phyloP scores from a whole-genome alignment of 257 asterid genomes.

The Vinca minor region DNA sequence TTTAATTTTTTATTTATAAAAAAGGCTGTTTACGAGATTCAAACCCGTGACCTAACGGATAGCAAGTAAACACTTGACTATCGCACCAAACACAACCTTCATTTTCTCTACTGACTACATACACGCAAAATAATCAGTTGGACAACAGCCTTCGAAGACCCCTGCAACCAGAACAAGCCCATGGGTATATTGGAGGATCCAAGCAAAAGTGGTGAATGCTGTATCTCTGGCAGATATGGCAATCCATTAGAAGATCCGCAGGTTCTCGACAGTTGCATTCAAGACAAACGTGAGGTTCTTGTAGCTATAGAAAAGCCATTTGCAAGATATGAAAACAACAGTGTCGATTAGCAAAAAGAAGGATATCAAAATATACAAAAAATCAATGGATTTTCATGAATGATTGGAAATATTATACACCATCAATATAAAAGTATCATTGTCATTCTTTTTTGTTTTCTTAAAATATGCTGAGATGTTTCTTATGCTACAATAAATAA shows the following conservation, averaged over 20 bases:
- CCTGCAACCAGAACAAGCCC: slow-evolving; percentile 66
- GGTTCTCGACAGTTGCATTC: slow-evolving; percentile 60
- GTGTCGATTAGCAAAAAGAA: not conserved
- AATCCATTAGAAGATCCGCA: slow-evolving; percentile 62
- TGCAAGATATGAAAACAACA: slow-evolving; percentile 6
- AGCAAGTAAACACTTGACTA: too few relatives aligned
- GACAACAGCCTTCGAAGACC: slow-evolving; percentile 48
- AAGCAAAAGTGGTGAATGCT: slow-evolving; percentile 68
- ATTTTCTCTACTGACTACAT: too few relatives aligned
- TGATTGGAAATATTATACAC: too few relatives aligned
- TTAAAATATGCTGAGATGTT: not conserved
- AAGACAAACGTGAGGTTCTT: slow-evolving; percentile 40
- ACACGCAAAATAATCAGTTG: slow-evolving; percentile 7
- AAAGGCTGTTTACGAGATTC: too few relatives aligned
- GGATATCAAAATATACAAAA: slow-evolving; percentile 2
- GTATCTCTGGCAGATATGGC: slow-evolving; percentile 47
- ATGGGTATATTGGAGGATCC: slow-evolving; percentile 79
- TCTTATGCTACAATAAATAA: not conserved
- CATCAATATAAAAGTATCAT: not conserved
- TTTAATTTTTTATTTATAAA: too few relatives aligned
- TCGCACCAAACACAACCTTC: too few relatives aligned
- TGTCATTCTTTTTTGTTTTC: not conserved
- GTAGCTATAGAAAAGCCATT: slow-evolving; percentile 25
- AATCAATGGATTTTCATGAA: not conserved
- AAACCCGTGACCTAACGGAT: too few relatives aligned